Base-by-base conservation (phyloP, 202 grass and related monocot species). In the Bolboschoenoplectus hybrid region DNA sequence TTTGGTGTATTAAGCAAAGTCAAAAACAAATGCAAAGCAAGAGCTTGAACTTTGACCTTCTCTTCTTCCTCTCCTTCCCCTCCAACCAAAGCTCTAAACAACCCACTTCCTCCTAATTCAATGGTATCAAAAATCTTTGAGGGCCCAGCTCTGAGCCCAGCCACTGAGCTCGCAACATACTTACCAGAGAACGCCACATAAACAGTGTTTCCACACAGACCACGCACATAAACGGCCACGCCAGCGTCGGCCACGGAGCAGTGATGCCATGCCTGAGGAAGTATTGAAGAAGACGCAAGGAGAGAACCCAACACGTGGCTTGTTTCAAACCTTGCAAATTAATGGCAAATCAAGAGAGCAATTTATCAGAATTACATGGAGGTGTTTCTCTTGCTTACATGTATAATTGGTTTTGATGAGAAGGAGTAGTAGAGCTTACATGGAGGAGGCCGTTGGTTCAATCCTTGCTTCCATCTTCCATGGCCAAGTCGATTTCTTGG, bases 251-350 rank as follows among this genome's bases (percentile, higher is more conserved):
- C 88, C 16, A 60, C 85, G 12, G 51, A 68, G 89, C 91, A 99
- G n/a, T 67, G 88, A 60, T 89, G 82, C 97, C 97, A 99, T 26
- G 97, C 82, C 53, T 91, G 97, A 44, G 89, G 87, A 62, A 97
- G 89, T 82, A 94, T 88, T 20, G 94, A 87, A 75, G 97, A 94
- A 69, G 91, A 97, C 3, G 97, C 89, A 35, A 99, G 85, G 71
- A 99, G 88, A 12, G 94, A 88, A 65, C 94, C 97, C 71, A 99
- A 86, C 51, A 99, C 89, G 78, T 97, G 94, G 77, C 97, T 94
- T 63, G 94, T 94, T 89, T 99, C 97, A 88, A 93, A 99, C 91
- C 97, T 99, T 88, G 32, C 58, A 62, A 41, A 39, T 38, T 7
- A 43, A 72, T 61, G 34, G 57, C 56, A 86, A 85, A 66, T 34